phyloP scores from a whole-genome alignment of 2,329 filamentous ascomycete genomes.

The Zasmidium citrigriseum region DNA sequence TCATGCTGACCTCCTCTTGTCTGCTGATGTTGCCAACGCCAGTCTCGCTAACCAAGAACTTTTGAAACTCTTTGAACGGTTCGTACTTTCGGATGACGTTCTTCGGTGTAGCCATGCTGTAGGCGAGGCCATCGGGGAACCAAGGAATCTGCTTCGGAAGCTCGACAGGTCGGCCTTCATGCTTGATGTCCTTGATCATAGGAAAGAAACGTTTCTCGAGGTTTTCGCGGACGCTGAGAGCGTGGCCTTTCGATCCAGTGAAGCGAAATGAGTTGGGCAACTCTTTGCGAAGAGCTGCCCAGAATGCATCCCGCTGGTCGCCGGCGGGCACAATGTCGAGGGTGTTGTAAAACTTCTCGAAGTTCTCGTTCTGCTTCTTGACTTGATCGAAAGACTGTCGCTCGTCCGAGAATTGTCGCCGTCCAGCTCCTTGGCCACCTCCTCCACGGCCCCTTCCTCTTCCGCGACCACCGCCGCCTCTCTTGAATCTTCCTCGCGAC shows the following conservation, averaged over 20 bases:
- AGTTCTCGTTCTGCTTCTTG: constrained; percentile 76
- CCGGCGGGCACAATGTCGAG: constrained; percentile 70
- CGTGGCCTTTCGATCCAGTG: constrained; percentile 92
- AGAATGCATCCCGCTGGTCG: constrained; percentile 78
- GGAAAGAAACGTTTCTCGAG: constrained; percentile 88
- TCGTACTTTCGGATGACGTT: constrained; percentile 91
- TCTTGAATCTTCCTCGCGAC: constrained; percentile 12
- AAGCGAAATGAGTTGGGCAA: constrained; percentile 97
- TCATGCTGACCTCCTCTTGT: constrained; percentile 99
- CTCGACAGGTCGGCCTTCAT: constrained; percentile 78
- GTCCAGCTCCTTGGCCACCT: constrained; percentile 28
- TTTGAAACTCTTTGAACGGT: constrained; percentile 93
- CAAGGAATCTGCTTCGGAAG: constrained; percentile 80
- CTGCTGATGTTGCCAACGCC: constrained; percentile 96
- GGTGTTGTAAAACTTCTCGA: constrained; percentile 83
- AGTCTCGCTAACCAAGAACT: constrained; percentile 96
- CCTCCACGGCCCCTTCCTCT: constrained; percentile 25
- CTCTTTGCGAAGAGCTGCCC: constrained; percentile 78
- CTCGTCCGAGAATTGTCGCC: constrained; percentile 31
- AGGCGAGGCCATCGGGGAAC: constrained; percentile 94
- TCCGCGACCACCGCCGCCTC: constrained; percentile 26
- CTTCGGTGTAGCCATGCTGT: constrained; percentile 98
- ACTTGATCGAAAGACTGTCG: constrained; percentile 60
- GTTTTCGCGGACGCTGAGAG: constrained; percentile 85
- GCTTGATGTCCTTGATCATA: constrained; percentile 79